Percentiles rank a stretch among this genome's conserved stretches.
These are phyloP conservation scores for Metschnikowia kofuensis DNA, from an alignment of 805 yeast genomes.

Conservation along the genomic window DNA sequence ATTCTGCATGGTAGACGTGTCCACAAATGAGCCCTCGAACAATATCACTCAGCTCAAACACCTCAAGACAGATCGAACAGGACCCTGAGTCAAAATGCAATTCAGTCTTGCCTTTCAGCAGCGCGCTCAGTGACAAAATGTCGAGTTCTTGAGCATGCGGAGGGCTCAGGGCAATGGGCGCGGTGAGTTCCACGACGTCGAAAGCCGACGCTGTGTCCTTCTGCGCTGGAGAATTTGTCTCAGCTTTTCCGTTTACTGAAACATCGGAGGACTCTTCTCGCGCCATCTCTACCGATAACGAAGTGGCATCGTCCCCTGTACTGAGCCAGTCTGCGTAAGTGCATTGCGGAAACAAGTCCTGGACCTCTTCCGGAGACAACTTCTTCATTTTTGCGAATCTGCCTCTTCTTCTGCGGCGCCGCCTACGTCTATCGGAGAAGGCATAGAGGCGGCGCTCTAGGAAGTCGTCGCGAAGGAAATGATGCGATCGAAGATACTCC, in stretches of 20 bases:
- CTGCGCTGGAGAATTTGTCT: neutral
- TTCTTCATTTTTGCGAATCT: constrained; percentile 48
- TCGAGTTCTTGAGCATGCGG: constrained; percentile 1
- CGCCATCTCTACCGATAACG: neutral
- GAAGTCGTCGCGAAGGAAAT: constrained; percentile 30
- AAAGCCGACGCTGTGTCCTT: neutral
- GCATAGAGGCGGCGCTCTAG: constrained; percentile 25
- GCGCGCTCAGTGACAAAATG: constrained; percentile 4
- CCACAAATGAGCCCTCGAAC: constrained; percentile 79
- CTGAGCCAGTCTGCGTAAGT: constrained; percentile 59
- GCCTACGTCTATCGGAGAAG: constrained; percentile 20
- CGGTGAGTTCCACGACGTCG: constrained; percentile 5
- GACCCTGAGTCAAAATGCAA: constrained; percentile 61
- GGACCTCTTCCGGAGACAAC: constrained; percentile 56
- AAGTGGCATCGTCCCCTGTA: constrained; percentile 49
- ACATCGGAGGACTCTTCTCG: neutral
- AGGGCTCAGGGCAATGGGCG: neutral
- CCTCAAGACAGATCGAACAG: constrained; percentile 78
- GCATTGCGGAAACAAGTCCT: constrained; percentile 54
- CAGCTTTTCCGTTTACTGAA: neutral
- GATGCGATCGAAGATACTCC: constrained; percentile 33
- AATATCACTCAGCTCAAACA: constrained; percentile 54
- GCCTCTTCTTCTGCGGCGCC: constrained; percentile 39
- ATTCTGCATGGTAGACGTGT: constrained; percentile 76
- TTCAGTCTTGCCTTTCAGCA: constrained; percentile 16